Evolutionary conservation across 805 yeast genomes (phyloP).

Genomic region (Cyberlindnera euphorbiae): DNA sequence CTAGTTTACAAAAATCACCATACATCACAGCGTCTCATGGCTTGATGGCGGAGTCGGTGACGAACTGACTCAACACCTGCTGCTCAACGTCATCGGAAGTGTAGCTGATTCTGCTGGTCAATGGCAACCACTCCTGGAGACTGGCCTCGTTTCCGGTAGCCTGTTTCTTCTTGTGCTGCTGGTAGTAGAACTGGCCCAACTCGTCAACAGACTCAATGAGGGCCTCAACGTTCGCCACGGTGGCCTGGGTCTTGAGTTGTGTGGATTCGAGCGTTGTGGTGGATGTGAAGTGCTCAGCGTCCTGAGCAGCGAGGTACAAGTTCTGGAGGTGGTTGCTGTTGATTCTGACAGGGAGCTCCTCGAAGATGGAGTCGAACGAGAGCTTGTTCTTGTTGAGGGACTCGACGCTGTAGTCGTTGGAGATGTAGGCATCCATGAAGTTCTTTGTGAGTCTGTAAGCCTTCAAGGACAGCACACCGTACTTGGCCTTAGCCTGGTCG

Average conservation of each 20-base stretch:
- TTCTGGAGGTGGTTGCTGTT: conserved; percentile 66
- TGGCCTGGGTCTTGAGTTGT: conserved; percentile 16
- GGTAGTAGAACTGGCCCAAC: conserved; percentile 23
- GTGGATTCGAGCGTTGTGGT: conserved; percentile 18
- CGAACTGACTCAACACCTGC: conserved; percentile 20
- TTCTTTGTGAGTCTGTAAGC: conserved; percentile 64
- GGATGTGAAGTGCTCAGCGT: conserved; percentile 18
- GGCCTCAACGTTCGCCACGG: conserved; percentile 18
- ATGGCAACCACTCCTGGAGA: conserved; percentile 27
- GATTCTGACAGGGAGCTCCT: conserved; percentile 63
- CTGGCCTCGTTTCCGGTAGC: conserved; percentile 7
- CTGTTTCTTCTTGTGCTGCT: conserved; percentile 21
- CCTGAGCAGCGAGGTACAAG: conserved; percentile 40
- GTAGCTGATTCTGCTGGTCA: conserved; percentile 26
- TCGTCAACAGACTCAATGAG: conserved; percentile 25
- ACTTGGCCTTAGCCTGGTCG: conserved; percentile 64
- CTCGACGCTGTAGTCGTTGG: conserved; percentile 61
- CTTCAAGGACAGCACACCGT: conserved; percentile 58
- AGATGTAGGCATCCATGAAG: conserved; percentile 47
- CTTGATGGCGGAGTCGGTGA: conserved; percentile 20
- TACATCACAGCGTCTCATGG: too few species aligned
- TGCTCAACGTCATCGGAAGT: conserved; percentile 26
- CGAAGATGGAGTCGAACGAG: conserved; percentile 60
- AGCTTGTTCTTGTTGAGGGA: conserved; percentile 55
- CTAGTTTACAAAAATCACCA: too few species aligned